Evolutionary conservation across 495 filamentous ascomycete species (phyloP).

Genomic region (Rhizodiscina lignyota): DNA sequence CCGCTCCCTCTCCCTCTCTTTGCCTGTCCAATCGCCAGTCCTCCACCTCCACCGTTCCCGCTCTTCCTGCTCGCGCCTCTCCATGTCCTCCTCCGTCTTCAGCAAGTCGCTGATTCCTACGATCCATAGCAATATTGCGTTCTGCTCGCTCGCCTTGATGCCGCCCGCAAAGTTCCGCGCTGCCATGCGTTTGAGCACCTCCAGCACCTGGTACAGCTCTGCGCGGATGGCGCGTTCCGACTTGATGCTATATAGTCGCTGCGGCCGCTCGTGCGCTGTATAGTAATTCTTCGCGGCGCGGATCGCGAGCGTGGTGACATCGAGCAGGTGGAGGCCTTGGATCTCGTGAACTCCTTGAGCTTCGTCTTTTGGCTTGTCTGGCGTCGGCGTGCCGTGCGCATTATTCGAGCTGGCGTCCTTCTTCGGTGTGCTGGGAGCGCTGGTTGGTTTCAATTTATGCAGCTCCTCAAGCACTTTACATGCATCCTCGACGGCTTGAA

Average conservation of each 20-base stretch:
- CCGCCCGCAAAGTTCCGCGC: conserved; percentile 76
- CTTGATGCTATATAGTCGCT: conserved; percentile 69
- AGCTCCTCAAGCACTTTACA: conserved; percentile 40
- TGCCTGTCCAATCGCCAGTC: conserved; percentile 63
- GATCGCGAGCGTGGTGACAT: conserved; percentile 84
- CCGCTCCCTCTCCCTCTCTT: conserved; percentile 61
- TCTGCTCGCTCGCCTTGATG: conserved; percentile 54
- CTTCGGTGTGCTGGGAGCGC: conserved; percentile 22
- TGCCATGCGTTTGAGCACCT: conserved; percentile 81
- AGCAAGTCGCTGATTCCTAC: conserved; percentile 57
- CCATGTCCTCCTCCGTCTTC: conserved; percentile 53
- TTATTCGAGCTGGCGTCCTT: conserved; percentile 9
- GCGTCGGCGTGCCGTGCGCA: background rate
- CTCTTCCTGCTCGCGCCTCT: conserved; percentile 54
- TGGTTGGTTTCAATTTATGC: conserved; percentile 15
- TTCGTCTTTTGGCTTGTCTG: conserved; percentile 27
- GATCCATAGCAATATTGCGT: conserved; percentile 62
- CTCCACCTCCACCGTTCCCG: conserved; percentile 66
- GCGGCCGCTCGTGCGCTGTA: conserved; percentile 66
- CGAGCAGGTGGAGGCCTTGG: conserved; percentile 79
- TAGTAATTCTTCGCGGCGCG: conserved; percentile 92
- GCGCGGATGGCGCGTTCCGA: conserved; percentile 64
- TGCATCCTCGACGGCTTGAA: conserved; percentile 45
- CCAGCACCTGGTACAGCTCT: conserved; percentile 72
- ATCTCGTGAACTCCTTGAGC: conserved; percentile 77